Conservation (phyloP, 2,329 filamentous ascomycete species). For the Mycocentrospora acerina region DNA sequence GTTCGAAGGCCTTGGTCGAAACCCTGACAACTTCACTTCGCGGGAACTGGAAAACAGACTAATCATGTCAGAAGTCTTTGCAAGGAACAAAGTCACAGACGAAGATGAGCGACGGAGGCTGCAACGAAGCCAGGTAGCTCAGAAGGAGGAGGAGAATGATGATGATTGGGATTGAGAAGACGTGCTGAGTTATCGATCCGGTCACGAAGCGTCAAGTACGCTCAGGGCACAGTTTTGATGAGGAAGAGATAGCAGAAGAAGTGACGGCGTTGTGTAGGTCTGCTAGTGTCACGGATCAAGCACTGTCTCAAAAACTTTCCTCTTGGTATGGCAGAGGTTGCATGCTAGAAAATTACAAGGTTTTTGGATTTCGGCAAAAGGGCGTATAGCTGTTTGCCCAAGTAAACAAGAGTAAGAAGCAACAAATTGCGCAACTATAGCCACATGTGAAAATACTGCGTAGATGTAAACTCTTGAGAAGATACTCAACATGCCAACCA, state of each 20-base stretch:
- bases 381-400: slow-evolving; percentile 3
- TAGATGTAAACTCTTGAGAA: too few species aligned
- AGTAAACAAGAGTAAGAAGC: slow-evolving; percentile 1
- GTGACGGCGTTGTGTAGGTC: too few species aligned
- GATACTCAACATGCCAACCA: too few species aligned
- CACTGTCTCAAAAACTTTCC: too few species aligned
- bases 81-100: slow-evolving; percentile 53
- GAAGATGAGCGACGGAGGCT: slow-evolving; percentile 41
- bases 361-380: background rate
- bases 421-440: too few species aligned
- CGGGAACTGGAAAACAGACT: slow-evolving; percentile 56
- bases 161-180: slow-evolving; percentile 54
- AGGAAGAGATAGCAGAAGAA: too few species aligned
- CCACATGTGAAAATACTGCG: too few species aligned
- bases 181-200: too few species aligned
- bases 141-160: slow-evolving; percentile 45
- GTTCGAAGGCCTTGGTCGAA: slow-evolving; percentile 59
- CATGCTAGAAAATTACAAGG: too few species aligned
- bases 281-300: slow-evolving; percentile 10
- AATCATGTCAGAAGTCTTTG: slow-evolving; percentile 53
- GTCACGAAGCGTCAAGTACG: slow-evolving; percentile 1
- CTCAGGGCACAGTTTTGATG: too few species aligned
- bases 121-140: slow-evolving; percentile 32
- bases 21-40: slow-evolving; percentile 56
- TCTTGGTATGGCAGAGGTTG: too few species aligned